Evolutionary conservation across 306 rosid genomes (phyloP).

Genomic region (Begonia loranthoides): DNA sequence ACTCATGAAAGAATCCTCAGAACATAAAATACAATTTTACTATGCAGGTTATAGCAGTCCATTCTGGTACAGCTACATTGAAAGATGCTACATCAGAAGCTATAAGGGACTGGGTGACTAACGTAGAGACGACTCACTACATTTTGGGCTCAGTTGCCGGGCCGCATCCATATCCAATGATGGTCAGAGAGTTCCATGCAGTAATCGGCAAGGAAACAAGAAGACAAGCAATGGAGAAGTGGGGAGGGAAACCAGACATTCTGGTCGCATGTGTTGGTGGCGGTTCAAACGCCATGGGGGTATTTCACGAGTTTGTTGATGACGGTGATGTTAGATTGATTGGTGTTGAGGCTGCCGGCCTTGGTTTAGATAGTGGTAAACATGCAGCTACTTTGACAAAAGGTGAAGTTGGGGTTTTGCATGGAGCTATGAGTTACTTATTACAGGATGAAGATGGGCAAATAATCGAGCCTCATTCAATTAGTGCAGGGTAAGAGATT

Average conservation of each 20-base stretch:
- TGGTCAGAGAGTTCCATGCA: slow-evolving; percentile 92
- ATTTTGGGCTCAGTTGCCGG: slow-evolving; percentile 98
- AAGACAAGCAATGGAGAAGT: slow-evolving; percentile 82
- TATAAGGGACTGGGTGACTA: slow-evolving; percentile 97
- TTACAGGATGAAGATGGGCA: slow-evolving; percentile 96
- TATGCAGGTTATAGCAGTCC: slow-evolving; percentile 72
- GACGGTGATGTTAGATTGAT: slow-evolving; percentile 64
- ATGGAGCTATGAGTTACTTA: slow-evolving; percentile 97
- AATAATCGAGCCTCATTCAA: slow-evolving; percentile 90
- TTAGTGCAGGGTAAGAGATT: slow-evolving; percentile 79
- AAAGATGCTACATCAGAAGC: slow-evolving; percentile 99
- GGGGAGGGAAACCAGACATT: slow-evolving; percentile 95
- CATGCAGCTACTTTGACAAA: slow-evolving; percentile 90
- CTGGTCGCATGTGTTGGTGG: slow-evolving; percentile 92
- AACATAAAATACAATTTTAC: background rate
- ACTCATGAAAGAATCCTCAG: background rate
- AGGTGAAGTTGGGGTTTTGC: slow-evolving; percentile 89
- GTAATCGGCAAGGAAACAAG: slow-evolving; percentile 90
- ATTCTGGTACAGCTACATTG: slow-evolving; percentile 90
- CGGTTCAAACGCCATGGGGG: slow-evolving; percentile 95
- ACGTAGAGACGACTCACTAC: slow-evolving; percentile 96
- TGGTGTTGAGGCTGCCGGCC: slow-evolving; percentile 97
- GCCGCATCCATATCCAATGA: slow-evolving; percentile 97
- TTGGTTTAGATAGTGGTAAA: slow-evolving; percentile 85
- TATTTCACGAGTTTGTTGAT: slow-evolving; percentile 76